Base-by-base conservation (phyloP, 139 green algal genomes). In the Asterochloris sp. region DNA sequence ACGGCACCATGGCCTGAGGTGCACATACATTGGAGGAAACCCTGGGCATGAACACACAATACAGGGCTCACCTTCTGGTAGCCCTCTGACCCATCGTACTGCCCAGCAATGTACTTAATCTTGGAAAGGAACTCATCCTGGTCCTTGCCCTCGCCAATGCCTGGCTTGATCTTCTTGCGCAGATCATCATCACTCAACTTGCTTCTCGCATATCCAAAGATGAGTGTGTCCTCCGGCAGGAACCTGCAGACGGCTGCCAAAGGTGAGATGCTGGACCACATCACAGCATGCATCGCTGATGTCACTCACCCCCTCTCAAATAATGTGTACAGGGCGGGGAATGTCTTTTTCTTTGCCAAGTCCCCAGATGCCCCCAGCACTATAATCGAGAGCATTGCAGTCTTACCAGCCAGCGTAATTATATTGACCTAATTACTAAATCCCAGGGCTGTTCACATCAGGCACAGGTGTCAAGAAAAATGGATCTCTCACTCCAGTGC, bases 261-360 rank as follows among this genome's bases (percentile, higher is more conserved):
- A 6, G 38, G 38, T 54, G 38, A 10, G 38, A 54, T 54, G 38
- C 19, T 73, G 21, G 66, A 73, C 66, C 21, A 21, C 23, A 24
- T 73, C 66, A 26, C 66, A 69, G 60, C n/a, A 14, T 66, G 26
- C 16, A 13, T 63, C 62, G 12, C 17, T 10, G 23, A 12, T 47
- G n/a, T 21, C 74, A 79, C 74, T 78, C 74, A 97, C 90, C 89
- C 89, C 54, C 93, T 88, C 0, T 74, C 69, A 85, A 88, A 95
- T 0, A 97, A 88, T 63, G 92, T 88, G 80, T 91, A 96, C 11
- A 98, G 86, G 0, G 95, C 92, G 9, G 95, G 95, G 85, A 92
- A 98, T 0, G 93, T 98, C 82, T 98, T 98, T 85, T 98, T 98
- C 76, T 93, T 93, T 0, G 94, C 94, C 17, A 98, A 85, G 86